Evolutionary conservation across 2,329 filamentous ascomycete species (phyloP).

Genomic region (Ascochyta rabiei): DNA sequence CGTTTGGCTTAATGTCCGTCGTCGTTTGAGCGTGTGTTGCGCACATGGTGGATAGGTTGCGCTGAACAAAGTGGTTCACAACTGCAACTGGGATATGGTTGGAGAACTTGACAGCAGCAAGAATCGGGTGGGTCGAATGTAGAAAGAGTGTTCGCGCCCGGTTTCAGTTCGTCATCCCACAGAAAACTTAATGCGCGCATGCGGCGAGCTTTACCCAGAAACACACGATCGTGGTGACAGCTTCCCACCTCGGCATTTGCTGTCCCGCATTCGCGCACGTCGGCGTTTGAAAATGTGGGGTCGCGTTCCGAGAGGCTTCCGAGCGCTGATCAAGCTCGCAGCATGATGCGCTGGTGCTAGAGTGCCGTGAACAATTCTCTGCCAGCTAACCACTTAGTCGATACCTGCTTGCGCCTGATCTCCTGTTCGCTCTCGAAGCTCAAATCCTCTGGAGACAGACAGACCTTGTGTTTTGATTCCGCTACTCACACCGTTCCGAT

Average conservation of each 20-base stretch:
- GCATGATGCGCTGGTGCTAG: constrained; percentile 10
- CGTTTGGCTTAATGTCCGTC: constrained; percentile 24
- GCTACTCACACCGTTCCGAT: constrained; percentile 5
- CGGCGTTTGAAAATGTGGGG: constrained; percentile 30
- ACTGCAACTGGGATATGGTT: background rate
- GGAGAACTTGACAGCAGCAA: background rate
- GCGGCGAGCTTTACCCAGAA: constrained; percentile 32
- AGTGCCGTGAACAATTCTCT: constrained; percentile 4
- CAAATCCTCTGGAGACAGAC: too few species aligned
- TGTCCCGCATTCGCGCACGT: constrained; percentile 11
- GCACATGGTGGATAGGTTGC: constrained; percentile 1
- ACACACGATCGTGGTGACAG: constrained; percentile 32
- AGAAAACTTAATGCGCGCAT: constrained; percentile 22
- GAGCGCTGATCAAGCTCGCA: constrained; percentile 21
- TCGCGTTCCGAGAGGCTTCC: constrained; percentile 38
- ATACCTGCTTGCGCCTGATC: background rate
- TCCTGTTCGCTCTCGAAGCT: background rate
- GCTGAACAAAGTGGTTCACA: background rate
- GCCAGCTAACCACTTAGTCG: background rate
- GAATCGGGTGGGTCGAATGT: background rate
- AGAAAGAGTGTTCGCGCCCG: background rate
- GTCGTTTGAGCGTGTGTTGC: constrained; percentile 21
- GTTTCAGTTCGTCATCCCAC: constrained; percentile 9
- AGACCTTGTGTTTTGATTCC: background rate
- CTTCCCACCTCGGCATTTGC: constrained; percentile 41